phyloP scores from a whole-genome alignment of 169 alveolate genomes.

The Plasmodium cynomolgi region DNA sequence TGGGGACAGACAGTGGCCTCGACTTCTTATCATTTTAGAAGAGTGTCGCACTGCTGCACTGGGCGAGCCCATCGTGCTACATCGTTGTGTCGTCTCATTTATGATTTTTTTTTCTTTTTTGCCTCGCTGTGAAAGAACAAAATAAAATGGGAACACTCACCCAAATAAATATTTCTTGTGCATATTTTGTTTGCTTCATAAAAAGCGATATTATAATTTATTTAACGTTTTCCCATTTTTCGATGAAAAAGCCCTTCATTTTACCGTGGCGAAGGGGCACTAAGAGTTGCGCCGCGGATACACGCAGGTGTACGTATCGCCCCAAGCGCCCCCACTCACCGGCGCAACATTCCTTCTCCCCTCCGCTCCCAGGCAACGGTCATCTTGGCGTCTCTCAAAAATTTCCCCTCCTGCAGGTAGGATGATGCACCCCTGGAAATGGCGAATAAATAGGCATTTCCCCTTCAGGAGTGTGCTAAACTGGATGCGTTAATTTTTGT shows the following conservation, averaged over 20 bases:
- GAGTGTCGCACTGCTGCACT: background rate
- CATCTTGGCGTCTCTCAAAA: conserved; percentile 66
- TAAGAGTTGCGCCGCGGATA: background rate
- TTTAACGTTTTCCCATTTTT: background rate
- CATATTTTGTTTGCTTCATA: background rate
- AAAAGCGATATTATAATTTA: background rate
- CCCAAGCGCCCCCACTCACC: background rate
- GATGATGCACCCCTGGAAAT: background rate
- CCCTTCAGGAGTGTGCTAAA: background rate
- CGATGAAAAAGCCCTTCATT: background rate
- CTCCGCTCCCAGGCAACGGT: conserved; percentile 47
- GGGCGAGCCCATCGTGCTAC: background rate
- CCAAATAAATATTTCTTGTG: background rate
- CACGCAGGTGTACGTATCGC: background rate
- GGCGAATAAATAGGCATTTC: background rate
- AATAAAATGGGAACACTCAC: background rate
- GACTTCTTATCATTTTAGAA: background rate
- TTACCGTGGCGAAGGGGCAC: too few species aligned
- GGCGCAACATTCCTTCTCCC: background rate
- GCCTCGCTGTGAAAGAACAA: background rate
- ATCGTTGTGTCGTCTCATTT: background rate
- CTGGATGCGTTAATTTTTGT: background rate
- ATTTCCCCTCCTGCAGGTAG: conserved; percentile 69
- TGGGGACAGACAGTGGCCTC: background rate
- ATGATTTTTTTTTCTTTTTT: background rate